Evolutionary conservation across 495 filamentous ascomycete genomes (phyloP), one percentile per base, ranked within the genome.

Genomic region (Penicillium daleae): DNA sequence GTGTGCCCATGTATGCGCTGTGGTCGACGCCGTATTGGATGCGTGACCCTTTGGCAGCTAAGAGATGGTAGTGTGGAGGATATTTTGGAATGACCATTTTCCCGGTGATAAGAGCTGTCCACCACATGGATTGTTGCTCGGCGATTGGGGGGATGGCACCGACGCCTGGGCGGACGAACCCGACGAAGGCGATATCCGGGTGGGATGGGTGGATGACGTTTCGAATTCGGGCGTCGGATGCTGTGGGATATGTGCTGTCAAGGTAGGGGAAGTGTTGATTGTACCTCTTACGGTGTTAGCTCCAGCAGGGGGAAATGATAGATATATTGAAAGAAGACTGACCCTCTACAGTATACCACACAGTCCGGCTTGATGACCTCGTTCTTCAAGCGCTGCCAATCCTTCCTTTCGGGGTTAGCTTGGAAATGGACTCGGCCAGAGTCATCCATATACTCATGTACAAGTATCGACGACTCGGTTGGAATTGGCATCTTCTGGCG

Each of bases 221-320:
- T 52, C 64, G 60, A 17, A 63, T 63, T 31, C 60, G 22, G n/a
- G 60, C 64, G n/a, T 66, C 60, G 4, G 61, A 51, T 56, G 64
- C 56, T 1, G 64, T 66, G 24, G 60, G 61, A 49, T 66, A 66
- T 35, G 61, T 56, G 4, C 52, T 21, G 35, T 63, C 60, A 7
- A 66, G 64, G 57, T 63, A 66, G 4, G 64, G 60, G 31, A 66
- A 66, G 22, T 60, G 60, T 60, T 66, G 64, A 8, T 56, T 59
- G 53, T 63, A 66, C 6, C 64, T 63, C 15, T 6, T 13, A 54
- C 33, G 0, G 15, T 2, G 22, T 59, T 39, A 51, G 32, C n/a
- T 51, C 24, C 2, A 4, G 17, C 17, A 26, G 12, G 0, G 13
- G 6, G 52, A 39, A 13, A 3, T 37, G 13, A 35, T 26, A 21